Base-by-base conservation (phyloP, 371 early-diverging fungal genomes). In the Chytridium lagenaria region DNA sequence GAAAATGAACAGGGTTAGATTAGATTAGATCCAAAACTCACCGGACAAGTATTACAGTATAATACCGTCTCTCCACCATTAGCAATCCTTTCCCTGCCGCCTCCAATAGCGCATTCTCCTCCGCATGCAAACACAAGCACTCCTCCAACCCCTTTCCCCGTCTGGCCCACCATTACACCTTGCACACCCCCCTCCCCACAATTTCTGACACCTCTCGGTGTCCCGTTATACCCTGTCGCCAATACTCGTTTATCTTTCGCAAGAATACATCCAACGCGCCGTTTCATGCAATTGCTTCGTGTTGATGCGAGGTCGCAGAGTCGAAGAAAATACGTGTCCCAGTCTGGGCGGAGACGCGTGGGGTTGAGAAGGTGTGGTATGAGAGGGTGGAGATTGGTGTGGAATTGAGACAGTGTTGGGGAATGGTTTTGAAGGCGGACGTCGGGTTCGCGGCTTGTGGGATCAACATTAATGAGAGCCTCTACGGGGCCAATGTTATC, bases 201-300 rank as follows among this genome's bases (percentile, higher is more conserved):
- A 77, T 99, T 99, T 38, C 80, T 77, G 31, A 98, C 77, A 1
- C 94, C 93, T 44, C 91, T 85, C 7, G 99, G 98, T 12, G 98
- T 98, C 0, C 99, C 99, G 73, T 99, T 99, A 82, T 99, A 99
- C 2, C 99, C 99, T 7, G 98, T 98, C 0, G 96, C 93, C 50
- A 99, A 88, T 12, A 99, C 93, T 33, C 95, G 86, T 28, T 87
- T 87, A 69, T 97, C 91, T 66, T 92, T 93, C 16, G 97, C 95
- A 12, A 99, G 78, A 23, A 99, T 93, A 77, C 96, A 96, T 0
- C 99, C 99, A 10, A 99, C 98, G 31, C 95, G 89, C 36, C 98
- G 92, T 76, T 99, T 99, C 98, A 99, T 98, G 83, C 85, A 85
- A 65, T 84, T 84, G 38, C 69, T 69, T 12, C 77, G 93, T 15